Percentiles rank a stretch among this genome's conserved stretches.
These are phyloP conservation scores for Rhipidocladum racemiflorum DNA, from an alignment of 176 grass and related monocot species.

Conservation along the genomic window DNA sequence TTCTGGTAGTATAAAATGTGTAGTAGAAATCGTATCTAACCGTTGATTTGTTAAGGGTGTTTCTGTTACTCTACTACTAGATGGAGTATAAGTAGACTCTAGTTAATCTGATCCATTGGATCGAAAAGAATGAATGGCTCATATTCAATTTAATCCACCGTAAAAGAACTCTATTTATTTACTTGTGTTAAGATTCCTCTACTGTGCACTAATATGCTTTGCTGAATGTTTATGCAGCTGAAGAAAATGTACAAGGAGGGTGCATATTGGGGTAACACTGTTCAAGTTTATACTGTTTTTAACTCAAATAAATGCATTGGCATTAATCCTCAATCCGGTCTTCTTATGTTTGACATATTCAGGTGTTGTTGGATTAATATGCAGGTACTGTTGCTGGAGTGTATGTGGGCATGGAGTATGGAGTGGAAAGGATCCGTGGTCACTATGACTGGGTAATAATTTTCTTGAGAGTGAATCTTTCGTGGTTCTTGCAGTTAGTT, in stretches of 20 bases:
- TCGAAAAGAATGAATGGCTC: no score
- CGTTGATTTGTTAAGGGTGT: no score
- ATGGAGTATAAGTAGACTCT: no score
- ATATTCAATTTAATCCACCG: no score
- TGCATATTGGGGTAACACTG: slow-evolving; percentile 71
- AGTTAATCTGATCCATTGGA: no score
- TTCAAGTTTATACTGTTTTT: background rate
- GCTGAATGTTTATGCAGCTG: slow-evolving; percentile 41
- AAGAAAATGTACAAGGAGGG: slow-evolving; percentile 83
- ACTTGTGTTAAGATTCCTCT: background rate
- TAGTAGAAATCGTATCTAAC: no score
- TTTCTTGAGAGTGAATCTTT: background rate
- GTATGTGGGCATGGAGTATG: slow-evolving; percentile 72
- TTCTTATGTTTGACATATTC: background rate
- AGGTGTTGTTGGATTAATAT: background rate
- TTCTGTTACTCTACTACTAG: no score
- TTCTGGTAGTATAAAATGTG: no score
- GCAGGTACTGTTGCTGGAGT: slow-evolving; percentile 70
- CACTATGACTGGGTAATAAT: slow-evolving; percentile 62
- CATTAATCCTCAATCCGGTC: background rate
- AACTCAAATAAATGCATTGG: background rate
- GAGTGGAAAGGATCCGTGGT: slow-evolving; percentile 69
- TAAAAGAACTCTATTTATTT: no score
- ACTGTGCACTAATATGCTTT: background rate
- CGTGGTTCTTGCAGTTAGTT: background rate